phyloP scores from a whole-genome alignment of 1,284 basidiomycete genomes.

The Fomitiporia mediterranea region DNA sequence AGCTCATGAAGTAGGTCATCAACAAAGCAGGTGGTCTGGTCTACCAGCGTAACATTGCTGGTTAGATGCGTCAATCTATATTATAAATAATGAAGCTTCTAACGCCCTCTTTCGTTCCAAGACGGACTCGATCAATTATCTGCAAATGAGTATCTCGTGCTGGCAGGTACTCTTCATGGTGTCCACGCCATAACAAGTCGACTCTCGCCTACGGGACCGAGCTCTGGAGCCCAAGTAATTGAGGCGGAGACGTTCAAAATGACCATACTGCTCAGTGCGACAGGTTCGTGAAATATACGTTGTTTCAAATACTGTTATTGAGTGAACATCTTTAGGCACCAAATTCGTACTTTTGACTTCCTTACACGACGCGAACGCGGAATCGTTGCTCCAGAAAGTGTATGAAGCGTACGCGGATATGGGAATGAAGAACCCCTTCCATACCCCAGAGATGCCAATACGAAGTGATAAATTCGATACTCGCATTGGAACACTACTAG shows the following conservation, averaged over 20 bases:
- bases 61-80: slow-evolving; percentile 39
- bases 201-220: slow-evolving; percentile 77
- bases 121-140: slow-evolving; percentile 84
- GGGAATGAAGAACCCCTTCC: slow-evolving; percentile 99
- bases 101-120: slow-evolving; percentile 31
- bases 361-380: slow-evolving; percentile 68
- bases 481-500: slow-evolving; percentile 58
- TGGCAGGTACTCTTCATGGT: slow-evolving; percentile 95
- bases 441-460: slow-evolving; percentile 98
- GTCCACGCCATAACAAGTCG: slow-evolving; percentile 97
- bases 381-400: slow-evolving; percentile 71
- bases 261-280: slow-evolving; percentile 85
- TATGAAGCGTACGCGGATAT: slow-evolving; percentile 91
- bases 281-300: slow-evolving; percentile 55
- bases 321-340: slow-evolving; percentile 65
- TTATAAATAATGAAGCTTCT: slow-evolving; percentile 9
- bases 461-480: slow-evolving; percentile 86
- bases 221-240: slow-evolving; percentile 88
- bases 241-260: slow-evolving; percentile 94
- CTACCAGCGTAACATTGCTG: slow-evolving; percentile 88
- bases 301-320: slow-evolving; percentile 1
- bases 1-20: slow-evolving; percentile 63
- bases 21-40: slow-evolving; percentile 98
- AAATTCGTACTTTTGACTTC: slow-evolving; percentile 94
- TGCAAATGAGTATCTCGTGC: slow-evolving; percentile 96